These are phyloP conservation scores for Bacidia gigantensis DNA, from an alignment of 495 filamentous ascomycete species.

Conservation along the genomic window DNA sequence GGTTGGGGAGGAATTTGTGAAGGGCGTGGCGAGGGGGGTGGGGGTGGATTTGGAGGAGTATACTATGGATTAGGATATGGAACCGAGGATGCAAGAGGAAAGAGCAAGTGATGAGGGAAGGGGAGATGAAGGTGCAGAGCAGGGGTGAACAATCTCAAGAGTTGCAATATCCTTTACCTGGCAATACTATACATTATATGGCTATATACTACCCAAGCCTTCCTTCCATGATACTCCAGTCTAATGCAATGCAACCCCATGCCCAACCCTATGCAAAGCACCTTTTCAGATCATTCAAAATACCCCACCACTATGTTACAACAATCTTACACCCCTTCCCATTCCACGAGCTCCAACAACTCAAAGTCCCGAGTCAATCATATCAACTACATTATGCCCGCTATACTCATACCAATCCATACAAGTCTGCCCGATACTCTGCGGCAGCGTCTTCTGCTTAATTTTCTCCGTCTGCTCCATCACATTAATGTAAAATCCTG, in stretches of 20 bases:
- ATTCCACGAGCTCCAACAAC: too few species aligned
- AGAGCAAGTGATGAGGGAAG: neutral
- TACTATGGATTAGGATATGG: slow-evolving; percentile 38
- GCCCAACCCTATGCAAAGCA: neutral
- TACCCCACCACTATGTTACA: neutral
- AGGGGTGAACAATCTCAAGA: neutral
- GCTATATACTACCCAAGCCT: too few species aligned
- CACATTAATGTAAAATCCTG: slow-evolving; percentile 20
- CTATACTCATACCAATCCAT: slow-evolving; percentile 13
- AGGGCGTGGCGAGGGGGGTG: slow-evolving; percentile 49
- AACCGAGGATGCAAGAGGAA: neutral
- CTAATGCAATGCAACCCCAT: neutral
- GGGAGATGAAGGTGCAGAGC: neutral
- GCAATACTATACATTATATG: too few species aligned
- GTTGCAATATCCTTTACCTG: too few species aligned
- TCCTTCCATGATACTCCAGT: too few species aligned
- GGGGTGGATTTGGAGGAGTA: slow-evolving; percentile 62
- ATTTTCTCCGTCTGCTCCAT: slow-evolving; percentile 15
- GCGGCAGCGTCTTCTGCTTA: slow-evolving; percentile 15
- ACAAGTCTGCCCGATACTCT: slow-evolving; percentile 11
- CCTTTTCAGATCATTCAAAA: neutral
- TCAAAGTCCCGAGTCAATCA: slow-evolving; percentile 19
- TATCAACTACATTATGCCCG: slow-evolving; percentile 8
- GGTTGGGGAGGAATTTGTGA: slow-evolving; percentile 60
- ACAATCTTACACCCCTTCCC: neutral